phyloP scores from a whole-genome alignment of 345 rosid genomes.

The Ricinus communis region DNA sequence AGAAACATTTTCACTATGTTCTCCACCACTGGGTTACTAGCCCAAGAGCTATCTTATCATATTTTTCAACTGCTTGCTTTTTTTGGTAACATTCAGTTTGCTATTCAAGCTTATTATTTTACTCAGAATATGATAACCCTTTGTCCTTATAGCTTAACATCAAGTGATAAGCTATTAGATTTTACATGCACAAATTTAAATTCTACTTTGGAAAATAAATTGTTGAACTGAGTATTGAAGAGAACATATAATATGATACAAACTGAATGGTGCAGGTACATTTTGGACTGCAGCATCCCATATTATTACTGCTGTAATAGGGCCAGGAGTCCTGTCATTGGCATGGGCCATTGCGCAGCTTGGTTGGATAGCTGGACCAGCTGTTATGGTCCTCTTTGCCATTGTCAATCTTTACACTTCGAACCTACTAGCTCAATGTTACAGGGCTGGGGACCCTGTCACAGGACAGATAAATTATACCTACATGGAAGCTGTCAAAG shows the following conservation, averaged over 20 bases:
- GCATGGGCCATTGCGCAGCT: slow-evolving; percentile 56
- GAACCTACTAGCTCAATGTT: slow-evolving; percentile 38
- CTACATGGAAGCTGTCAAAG: slow-evolving; percentile 53
- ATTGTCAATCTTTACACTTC: slow-evolving; percentile 46
- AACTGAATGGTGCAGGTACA: slow-evolving; percentile 37
- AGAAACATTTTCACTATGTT: no score
- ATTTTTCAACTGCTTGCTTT: no score
- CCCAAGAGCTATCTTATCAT: no score
- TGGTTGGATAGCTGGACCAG: slow-evolving; percentile 55
- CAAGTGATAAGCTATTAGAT: no score
- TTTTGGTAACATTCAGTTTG: background rate
- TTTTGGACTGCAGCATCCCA: slow-evolving; percentile 53
- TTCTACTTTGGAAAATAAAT: no score
- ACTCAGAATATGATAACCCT: no score
- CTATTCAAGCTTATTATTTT: no score
- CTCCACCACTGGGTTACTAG: no score
- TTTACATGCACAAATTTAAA: no score
- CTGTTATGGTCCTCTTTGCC: slow-evolving; percentile 42
- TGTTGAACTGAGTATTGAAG: no score
- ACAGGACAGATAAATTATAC: slow-evolving; percentile 48
- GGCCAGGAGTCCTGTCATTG: slow-evolving; percentile 52
- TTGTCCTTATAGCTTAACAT: no score
- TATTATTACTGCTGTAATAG: slow-evolving; percentile 52
- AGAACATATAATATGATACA: background rate
- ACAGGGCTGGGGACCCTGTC: slow-evolving; percentile 48